phyloP scores from a whole-genome alignment of 108 stramenopile genomes.

The Cyclotella sp. region DNA sequence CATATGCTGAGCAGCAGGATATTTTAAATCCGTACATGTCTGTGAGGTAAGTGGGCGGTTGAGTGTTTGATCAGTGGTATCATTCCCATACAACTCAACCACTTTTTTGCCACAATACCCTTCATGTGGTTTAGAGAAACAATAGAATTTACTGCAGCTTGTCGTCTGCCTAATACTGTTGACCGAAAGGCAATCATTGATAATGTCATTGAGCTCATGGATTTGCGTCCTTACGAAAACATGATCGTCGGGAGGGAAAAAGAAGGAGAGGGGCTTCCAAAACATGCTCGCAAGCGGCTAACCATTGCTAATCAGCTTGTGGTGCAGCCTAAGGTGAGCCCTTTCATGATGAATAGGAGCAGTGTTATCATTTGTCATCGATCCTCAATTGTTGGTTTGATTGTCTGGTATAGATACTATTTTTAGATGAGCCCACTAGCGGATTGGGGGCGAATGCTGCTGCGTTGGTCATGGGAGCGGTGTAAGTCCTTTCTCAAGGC shows the following conservation, averaged over 20 bases:
- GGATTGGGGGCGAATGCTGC: constrained; percentile 43
- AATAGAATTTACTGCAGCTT: constrained; percentile 40
- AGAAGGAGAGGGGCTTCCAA: constrained; percentile 44
- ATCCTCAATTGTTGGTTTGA: not conserved
- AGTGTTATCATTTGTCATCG: not conserved
- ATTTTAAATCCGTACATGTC: constrained; percentile 48
- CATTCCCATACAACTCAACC: too few relatives aligned
- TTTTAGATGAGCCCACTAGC: constrained; percentile 44
- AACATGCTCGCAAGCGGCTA: constrained; percentile 49
- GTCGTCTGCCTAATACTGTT: constrained; percentile 25
- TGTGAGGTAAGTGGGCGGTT: constrained; percentile 11
- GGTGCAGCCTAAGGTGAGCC: constrained; percentile 26
- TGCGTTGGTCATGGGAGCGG: constrained; percentile 40
- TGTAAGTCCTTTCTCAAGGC: not conserved
- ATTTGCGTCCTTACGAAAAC: constrained; percentile 11
- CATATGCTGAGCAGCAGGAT: constrained; percentile 49
- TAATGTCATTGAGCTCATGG: constrained; percentile 42
- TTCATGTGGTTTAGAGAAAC: constrained; percentile 43
- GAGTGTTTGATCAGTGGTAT: too few relatives aligned
- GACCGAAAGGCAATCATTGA: constrained; percentile 26
- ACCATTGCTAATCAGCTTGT: constrained; percentile 48
- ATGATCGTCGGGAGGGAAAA: constrained; percentile 40
- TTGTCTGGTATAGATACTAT: constrained; percentile 13
- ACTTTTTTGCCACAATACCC: constrained; percentile 12
- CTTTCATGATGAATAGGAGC: not conserved